Evolutionary conservation across 768 basidiomycete genomes (phyloP).

Genomic region (Epithele typhae): DNA sequence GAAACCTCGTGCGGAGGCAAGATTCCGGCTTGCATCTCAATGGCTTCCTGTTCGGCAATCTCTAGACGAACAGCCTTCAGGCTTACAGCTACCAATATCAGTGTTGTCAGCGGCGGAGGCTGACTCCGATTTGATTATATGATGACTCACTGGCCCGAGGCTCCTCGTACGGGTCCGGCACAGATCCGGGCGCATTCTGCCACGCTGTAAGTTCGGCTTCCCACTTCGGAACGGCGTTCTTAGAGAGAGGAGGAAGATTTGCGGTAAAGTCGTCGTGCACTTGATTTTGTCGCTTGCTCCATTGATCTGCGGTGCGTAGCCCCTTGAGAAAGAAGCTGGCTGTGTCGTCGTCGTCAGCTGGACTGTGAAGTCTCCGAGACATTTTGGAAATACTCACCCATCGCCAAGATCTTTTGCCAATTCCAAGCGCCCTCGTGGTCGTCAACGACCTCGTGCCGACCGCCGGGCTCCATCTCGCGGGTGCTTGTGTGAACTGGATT

Average conservation of each 20-base stretch:
- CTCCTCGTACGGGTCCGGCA: slow-evolving; percentile 17
- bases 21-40: background rate
- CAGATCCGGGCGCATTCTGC: background rate
- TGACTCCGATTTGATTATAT: background rate
- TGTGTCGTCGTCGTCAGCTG: too few species aligned
- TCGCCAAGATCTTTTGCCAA: slow-evolving; percentile 26
- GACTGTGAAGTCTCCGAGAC: too few species aligned
- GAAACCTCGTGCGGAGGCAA: slow-evolving; percentile 12
- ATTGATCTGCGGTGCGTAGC: too few species aligned
- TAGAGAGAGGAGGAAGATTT: too few species aligned
- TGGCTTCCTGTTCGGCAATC: slow-evolving; percentile 10
- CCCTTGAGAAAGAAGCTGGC: too few species aligned
- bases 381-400: too few species aligned
- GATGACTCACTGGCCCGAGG: slow-evolving; percentile 7
- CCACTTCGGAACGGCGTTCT: slow-evolving; percentile 4
- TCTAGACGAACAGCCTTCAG: background rate
- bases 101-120: too few species aligned
- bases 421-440: slow-evolving; percentile 28
- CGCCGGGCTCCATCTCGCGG: slow-evolving; percentile 14
- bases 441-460: slow-evolving; percentile 10
- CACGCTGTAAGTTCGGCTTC: slow-evolving; percentile 4
- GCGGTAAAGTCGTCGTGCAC: too few species aligned
- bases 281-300: too few species aligned
- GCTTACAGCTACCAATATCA: background rate
- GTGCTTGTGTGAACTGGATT: slow-evolving; percentile 8